A percentile compares a stretch with the other conserved stretches of the same genome.
phyloP scores from a whole-genome alignment of 1,284 basidiomycete species.

The Microbotryum saponariae region DNA sequence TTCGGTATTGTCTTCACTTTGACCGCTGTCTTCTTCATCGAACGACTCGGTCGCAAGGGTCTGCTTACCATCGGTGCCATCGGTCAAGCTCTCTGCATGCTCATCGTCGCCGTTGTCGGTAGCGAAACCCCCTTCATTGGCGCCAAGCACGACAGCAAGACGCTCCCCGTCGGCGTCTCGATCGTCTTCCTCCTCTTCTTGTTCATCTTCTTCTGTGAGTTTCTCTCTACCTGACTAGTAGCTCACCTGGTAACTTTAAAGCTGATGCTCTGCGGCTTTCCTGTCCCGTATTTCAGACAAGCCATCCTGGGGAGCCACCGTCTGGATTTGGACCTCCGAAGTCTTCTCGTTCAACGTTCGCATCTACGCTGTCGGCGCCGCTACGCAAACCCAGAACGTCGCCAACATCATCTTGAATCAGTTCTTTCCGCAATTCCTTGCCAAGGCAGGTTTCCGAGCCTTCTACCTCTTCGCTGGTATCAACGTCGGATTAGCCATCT shows the following conservation, averaged over 20 bases:
- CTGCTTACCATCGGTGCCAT: constrained; percentile 20
- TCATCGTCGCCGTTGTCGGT: constrained; percentile 23
- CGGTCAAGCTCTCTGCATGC: constrained; percentile 22
- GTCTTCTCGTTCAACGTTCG: constrained; percentile 31
- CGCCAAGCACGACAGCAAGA: constrained; percentile 11
- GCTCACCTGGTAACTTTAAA: too few species aligned
- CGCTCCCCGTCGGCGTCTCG: constrained; percentile 24
- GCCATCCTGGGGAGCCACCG: constrained; percentile 32
- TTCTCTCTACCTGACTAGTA: too few species aligned
- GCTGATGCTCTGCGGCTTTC: too few species aligned
- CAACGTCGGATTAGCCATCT: constrained; percentile 12
- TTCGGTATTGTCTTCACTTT: constrained; percentile 29
- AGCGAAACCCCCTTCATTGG: constrained; percentile 5
- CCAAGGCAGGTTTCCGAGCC: not conserved
- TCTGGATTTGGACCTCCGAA: constrained; percentile 29
- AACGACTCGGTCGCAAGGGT: constrained; percentile 21
- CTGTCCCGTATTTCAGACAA: constrained; percentile 7
- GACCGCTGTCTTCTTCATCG: constrained; percentile 23
- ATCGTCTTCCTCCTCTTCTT: constrained; percentile 25
- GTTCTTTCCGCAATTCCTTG: constrained; percentile 15
- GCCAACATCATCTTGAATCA: constrained; percentile 27
- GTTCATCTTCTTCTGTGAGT: constrained; percentile 20
- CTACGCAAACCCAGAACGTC: constrained; percentile 26
- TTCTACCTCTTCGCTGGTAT: constrained; percentile 8
- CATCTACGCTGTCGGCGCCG: constrained; percentile 26